These are phyloP conservation scores for Thelephora aurantiotincta DNA, from an alignment of 768 basidiomycete species.

Conservation along the genomic window DNA sequence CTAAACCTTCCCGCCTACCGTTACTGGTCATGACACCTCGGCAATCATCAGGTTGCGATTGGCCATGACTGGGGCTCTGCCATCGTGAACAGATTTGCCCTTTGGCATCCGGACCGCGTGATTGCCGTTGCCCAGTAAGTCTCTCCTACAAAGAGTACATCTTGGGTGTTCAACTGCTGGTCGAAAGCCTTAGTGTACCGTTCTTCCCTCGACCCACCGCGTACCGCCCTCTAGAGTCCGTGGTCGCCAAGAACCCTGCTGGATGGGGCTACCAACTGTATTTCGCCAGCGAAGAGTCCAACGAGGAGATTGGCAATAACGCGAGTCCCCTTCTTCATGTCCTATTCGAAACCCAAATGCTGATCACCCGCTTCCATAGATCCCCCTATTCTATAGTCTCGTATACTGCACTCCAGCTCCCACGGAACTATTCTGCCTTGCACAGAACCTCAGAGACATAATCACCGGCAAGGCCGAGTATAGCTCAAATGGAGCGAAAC, in stretches of 20 bases:
- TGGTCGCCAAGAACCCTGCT: constrained; percentile 34
- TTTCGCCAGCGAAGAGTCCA: constrained; percentile 38
- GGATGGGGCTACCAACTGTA: constrained; percentile 56
- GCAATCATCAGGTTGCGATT: constrained; percentile 34
- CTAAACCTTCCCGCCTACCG: not conserved
- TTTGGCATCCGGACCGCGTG: constrained; percentile 57
- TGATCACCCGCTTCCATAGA: no score
- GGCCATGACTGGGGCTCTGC: constrained; percentile 77
- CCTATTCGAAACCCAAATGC: no score
- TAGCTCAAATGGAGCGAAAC: no score
- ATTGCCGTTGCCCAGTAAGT: constrained; percentile 45
- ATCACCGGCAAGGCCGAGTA: no score
- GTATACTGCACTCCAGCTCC: no score
- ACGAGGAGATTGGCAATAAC: constrained; percentile 38
- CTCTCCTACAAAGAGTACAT: not conserved
- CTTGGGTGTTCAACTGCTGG: constrained; percentile 1
- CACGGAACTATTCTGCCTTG: no score
- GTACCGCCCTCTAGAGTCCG: constrained; percentile 38
- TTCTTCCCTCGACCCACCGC: constrained; percentile 42
- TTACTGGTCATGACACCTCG: not conserved
- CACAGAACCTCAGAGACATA: no score
- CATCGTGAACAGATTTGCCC: constrained; percentile 47
- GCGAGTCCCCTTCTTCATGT: constrained; percentile 32
- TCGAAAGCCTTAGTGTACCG: constrained; percentile 46
- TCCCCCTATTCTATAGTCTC: no score